Evolutionary conservation across 306 rosid genomes (phyloP).

Genomic region (Fagus sylvatica): DNA sequence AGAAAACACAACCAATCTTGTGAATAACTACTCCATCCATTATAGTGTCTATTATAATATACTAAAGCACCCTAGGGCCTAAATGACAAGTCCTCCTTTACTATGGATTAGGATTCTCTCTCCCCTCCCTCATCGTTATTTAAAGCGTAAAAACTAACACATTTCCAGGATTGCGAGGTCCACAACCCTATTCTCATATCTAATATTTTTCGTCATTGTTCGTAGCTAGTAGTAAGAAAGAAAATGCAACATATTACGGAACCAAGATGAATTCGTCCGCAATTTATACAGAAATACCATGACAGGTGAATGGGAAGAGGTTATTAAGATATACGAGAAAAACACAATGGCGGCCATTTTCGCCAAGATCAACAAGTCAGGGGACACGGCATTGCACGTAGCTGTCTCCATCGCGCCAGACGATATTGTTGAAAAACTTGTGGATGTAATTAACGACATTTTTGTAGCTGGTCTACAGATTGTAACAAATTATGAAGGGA

Average conservation of each 20-base stretch:
- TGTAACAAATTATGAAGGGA: slow-evolving; percentile 16
- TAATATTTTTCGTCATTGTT: too few relatives aligned
- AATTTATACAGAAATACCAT: slow-evolving; percentile 18
- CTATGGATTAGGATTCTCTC: too few relatives aligned
- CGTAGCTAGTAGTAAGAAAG: too few relatives aligned
- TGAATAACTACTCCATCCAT: too few relatives aligned
- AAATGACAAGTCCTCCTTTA: too few relatives aligned
- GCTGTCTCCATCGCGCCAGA: slow-evolving; percentile 45
- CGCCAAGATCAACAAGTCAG: slow-evolving; percentile 36
- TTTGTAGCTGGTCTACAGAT: not conserved
- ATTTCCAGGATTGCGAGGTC: too few relatives aligned
- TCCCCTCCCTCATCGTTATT: too few relatives aligned
- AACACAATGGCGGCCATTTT: not conserved
- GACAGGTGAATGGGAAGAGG: slow-evolving; percentile 39
- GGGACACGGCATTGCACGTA: slow-evolving; percentile 49
- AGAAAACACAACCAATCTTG: too few relatives aligned
- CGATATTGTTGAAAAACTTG: slow-evolving; percentile 18
- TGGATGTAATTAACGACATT: not conserved
- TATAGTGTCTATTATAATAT: too few relatives aligned
- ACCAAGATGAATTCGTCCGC: not conserved
- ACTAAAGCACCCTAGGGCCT: too few relatives aligned
- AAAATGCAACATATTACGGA: not conserved
- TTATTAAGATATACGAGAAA: not conserved
- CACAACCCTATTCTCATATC: too few relatives aligned
- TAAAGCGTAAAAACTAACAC: too few relatives aligned